A percentile compares a stretch with the other conserved stretches of the same genome.
phyloP scores from a whole-genome alignment of 768 basidiomycete species.

The Phanerochaete sordida region DNA sequence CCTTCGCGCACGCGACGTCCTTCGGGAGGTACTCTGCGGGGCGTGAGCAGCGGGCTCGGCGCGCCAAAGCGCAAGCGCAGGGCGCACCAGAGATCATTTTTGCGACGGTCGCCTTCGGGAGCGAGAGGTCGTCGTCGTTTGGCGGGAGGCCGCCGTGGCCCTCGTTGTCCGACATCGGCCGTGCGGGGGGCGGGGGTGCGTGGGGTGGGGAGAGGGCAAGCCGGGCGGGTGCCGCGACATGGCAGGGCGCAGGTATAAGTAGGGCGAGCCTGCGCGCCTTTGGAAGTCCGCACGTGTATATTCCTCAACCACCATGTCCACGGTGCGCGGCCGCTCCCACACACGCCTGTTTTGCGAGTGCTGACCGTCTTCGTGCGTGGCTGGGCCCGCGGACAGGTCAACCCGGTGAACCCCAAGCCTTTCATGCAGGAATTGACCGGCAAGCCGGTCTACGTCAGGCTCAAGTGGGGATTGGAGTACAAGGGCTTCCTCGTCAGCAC shows the following conservation, averaged over 20 bases:
- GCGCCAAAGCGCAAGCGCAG: too few relatives aligned
- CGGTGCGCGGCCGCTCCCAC: constrained; percentile 39
- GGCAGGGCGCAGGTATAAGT: background rate
- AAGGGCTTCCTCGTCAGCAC: constrained; percentile 99
- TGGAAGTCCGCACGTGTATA: constrained; percentile 38
- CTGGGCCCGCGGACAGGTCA: constrained; percentile 45
- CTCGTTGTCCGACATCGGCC: constrained; percentile 87
- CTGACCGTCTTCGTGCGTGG: background rate
- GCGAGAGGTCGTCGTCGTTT: constrained; percentile 87
- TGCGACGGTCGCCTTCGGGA: constrained; percentile 96
- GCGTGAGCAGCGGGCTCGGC: background rate
- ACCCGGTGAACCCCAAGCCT: constrained; percentile 97
- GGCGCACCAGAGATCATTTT: constrained; percentile 88
- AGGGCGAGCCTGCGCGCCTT: constrained; percentile 21
- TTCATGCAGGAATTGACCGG: constrained; percentile 98
- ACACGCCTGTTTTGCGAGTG: background rate
- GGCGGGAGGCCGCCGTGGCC: constrained; percentile 62
- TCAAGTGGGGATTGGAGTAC: constrained; percentile 99
- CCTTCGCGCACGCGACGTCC: constrained; percentile 89
- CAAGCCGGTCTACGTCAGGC: constrained; percentile 89
- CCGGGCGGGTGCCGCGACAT: background rate
- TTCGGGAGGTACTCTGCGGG: constrained; percentile 74
- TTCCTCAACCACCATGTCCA: constrained; percentile 57
- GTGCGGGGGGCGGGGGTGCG: background rate
- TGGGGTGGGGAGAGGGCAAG: background rate